Percentiles rank a stretch among this genome's conserved stretches.
These are phyloP conservation scores for Penicillium pulvis DNA, from an alignment of 495 filamentous ascomycete genomes.

Conservation along the genomic window DNA sequence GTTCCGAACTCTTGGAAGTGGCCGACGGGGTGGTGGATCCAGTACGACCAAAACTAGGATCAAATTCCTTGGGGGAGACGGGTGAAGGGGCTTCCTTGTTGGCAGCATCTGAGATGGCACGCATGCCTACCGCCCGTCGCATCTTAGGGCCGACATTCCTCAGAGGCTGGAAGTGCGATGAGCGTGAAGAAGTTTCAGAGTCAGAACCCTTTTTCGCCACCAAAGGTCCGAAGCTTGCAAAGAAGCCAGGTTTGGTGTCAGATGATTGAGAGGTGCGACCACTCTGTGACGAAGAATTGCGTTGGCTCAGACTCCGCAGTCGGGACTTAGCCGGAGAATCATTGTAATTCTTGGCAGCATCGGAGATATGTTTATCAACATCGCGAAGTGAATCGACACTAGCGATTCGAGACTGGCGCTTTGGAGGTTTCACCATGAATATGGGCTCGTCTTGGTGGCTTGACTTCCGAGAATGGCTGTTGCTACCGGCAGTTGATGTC, in stretches of 20 bases:
- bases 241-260: constrained; percentile 49
- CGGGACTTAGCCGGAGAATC: constrained; percentile 46
- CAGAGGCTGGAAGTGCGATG: constrained; percentile 42
- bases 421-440: constrained; percentile 49
- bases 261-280: constrained; percentile 47
- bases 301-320: constrained; percentile 49
- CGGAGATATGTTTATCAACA: constrained; percentile 37
- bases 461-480: constrained; percentile 61
- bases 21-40: constrained; percentile 86
- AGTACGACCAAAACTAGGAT: constrained; percentile 71
- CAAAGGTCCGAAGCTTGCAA: constrained; percentile 52
- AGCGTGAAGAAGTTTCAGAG: constrained; percentile 52
- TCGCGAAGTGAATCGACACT: constrained; percentile 65
- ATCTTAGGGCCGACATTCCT: constrained; percentile 47
- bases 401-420: constrained; percentile 75
- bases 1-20: constrained; percentile 75
- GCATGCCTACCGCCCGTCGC: constrained; percentile 61
- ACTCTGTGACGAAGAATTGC: constrained; percentile 31
- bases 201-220: constrained; percentile 47
- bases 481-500: constrained; percentile 52
- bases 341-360: constrained; percentile 63
- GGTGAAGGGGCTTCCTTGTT: constrained; percentile 40
- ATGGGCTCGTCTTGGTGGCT: constrained; percentile 71
- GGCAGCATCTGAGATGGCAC: constrained; percentile 77
- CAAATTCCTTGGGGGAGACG: constrained; percentile 66